These are phyloP conservation scores for Lipomyces sp. DNA, from an alignment of 805 yeast species.

Conservation along the genomic window DNA sequence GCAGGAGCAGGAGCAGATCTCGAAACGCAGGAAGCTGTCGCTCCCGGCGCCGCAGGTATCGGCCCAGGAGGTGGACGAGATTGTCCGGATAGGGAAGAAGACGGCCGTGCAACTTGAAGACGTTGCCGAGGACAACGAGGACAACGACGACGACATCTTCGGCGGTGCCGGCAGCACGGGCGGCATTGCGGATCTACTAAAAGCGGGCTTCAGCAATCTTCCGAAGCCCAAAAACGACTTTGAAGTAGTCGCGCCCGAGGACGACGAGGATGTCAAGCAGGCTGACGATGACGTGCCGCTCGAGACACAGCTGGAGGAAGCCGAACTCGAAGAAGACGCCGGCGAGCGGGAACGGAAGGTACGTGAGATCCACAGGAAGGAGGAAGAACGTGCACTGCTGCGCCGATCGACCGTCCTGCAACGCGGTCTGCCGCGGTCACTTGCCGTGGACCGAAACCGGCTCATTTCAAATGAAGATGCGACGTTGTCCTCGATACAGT, in stretches of 20 bases:
- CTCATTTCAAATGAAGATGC: slow-evolving; percentile 7
- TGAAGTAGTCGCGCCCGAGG: slow-evolving; percentile 41
- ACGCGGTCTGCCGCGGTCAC: slow-evolving; percentile 41
- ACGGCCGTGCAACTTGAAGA: slow-evolving; percentile 29
- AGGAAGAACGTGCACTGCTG: slow-evolving; percentile 33
- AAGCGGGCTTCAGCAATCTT: slow-evolving; percentile 28
- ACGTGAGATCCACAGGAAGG: slow-evolving; percentile 23
- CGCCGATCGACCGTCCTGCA: slow-evolving; percentile 51
- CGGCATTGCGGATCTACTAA: slow-evolving; percentile 12
- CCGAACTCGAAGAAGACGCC: slow-evolving; percentile 32
- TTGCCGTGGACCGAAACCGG: slow-evolving; percentile 6
- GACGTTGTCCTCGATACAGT: slow-evolving; percentile 15
- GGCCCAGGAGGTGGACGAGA: slow-evolving; percentile 36
- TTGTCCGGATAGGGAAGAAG: slow-evolving; percentile 33
- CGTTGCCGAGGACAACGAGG: slow-evolving; percentile 23
- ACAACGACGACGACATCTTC: slow-evolving; percentile 39
- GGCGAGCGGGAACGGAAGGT: slow-evolving; percentile 35
- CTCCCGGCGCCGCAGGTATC: slow-evolving; percentile 40
- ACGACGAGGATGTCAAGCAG: slow-evolving; percentile 26
- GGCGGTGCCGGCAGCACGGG: slow-evolving; percentile 33
- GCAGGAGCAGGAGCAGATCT: slow-evolving; percentile 34
- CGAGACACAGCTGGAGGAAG: slow-evolving; percentile 24
- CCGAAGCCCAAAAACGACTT: slow-evolving; percentile 44
- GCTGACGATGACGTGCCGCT: slow-evolving; percentile 15
- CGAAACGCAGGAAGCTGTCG: slow-evolving; percentile 42